Evolutionary conservation across 345 rosid genomes (phyloP), one percentile per base, ranked within the genome.

Genomic region (Excoecaria cochinchinensis): DNA sequence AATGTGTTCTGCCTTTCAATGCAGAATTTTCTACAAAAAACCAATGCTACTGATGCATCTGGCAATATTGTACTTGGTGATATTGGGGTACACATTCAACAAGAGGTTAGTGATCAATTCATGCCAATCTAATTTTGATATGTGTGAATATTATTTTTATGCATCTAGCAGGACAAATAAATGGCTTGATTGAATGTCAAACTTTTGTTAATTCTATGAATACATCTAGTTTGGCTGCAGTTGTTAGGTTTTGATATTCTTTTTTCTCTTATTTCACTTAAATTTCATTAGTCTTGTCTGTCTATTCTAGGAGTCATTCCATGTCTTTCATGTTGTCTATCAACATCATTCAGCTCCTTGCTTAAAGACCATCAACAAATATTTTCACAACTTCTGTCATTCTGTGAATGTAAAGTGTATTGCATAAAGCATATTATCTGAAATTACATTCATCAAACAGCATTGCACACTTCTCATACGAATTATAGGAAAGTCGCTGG

Each of bases 1-100:
- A 25, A 44, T 76, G 22, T 8, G 31, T 84, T 59, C 64, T 74
- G 31, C 74, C 42, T 73, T 68, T 14, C 57, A 22, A 39, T 86
- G 86, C 87, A 96, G 99, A 84, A 84, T 82, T 87, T 90, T 39
- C 83, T 93, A 5, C 69, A 89, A 89, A 90, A 85, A 88, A 96
- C 95, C 39, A 96, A 93, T 74, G 98, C 98, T 11, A 93, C 70
- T 63, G 98, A 93, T 90, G 97, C 98, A 76, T 96, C 99, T 46
- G 98, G 99, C 77, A 96, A 96, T 85, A 62, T 80, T 58, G 89
- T 96, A 65, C 74, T 96, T 44, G 91, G 99, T 70, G 98, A 96
- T 82, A 73, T 93, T 40, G 97, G 97, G 76, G 98, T 96, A 8
- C 88, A 85, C 84, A 82, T 93, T 74, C 99, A 96, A 81, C 99